Evolutionary conservation across 495 filamentous ascomycete genomes (phyloP).

Genomic region (Podospora pseudopauciseta): DNA sequence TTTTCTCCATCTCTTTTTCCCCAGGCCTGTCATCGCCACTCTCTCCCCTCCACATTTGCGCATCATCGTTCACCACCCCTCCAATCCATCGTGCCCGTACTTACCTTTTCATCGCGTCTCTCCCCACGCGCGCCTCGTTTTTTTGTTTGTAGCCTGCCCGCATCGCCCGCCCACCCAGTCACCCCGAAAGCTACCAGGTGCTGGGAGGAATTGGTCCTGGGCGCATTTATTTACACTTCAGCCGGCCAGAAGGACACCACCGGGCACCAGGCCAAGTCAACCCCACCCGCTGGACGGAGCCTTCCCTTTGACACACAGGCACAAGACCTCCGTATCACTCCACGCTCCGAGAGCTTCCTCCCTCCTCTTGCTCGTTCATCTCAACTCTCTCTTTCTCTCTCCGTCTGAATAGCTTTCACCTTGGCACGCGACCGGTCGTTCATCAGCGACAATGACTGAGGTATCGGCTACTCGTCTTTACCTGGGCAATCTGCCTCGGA

Average conservation of each 20-base stretch:
- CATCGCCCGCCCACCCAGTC: too few species aligned
- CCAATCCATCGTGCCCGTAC: too few species aligned
- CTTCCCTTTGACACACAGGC: not conserved
- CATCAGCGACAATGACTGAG: constrained; percentile 56
- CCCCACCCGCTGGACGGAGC: constrained; percentile 1
- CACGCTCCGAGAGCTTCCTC: constrained; percentile 6
- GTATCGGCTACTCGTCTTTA: constrained; percentile 93
- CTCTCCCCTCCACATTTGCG: not conserved
- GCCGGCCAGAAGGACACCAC: not conserved
- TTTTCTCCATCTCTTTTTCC: not conserved
- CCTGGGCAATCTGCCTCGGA: constrained; percentile 94
- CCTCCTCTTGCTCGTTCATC: not conserved
- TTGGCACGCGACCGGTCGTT: not conserved
- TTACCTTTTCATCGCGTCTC: not conserved
- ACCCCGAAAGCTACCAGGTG: not conserved
- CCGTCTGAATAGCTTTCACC: not conserved
- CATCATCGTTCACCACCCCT: not conserved
- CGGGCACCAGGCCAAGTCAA: not conserved
- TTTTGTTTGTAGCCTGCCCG: not conserved
- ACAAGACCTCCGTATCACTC: not conserved
- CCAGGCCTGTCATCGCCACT: not conserved
- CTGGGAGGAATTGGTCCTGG: not conserved
- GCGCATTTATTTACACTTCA: not conserved
- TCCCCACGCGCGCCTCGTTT: not conserved
- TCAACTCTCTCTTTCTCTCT: not conserved